phyloP scores from a whole-genome alignment of 306 rosid genomes.

The Vicia villosa region DNA sequence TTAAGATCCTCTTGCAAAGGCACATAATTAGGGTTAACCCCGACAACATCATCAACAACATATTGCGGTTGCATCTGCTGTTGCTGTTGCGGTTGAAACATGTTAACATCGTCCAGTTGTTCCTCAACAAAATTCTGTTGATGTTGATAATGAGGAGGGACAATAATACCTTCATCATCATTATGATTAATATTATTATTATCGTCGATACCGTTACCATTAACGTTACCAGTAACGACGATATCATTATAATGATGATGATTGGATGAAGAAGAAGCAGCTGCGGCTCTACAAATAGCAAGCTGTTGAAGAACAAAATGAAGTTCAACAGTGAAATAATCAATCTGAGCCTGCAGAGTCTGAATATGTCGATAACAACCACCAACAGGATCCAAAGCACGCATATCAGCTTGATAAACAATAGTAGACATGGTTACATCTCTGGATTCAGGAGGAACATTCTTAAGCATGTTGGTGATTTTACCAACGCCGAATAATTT shows the following conservation, averaged over 20 bases:
- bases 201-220: no score
- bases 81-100: background rate
- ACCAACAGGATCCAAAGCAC: conserved; percentile 71
- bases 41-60: background rate
- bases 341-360: conserved; percentile 46
- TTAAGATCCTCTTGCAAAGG: background rate
- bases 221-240: no score
- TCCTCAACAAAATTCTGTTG: background rate
- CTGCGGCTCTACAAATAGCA: conserved; percentile 40
- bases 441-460: conserved; percentile 29
- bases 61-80: background rate
- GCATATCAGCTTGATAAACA: conserved; percentile 62
- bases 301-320: conserved; percentile 60
- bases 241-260: background rate
- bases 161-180: background rate
- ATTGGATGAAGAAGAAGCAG: background rate
- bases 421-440: conserved; percentile 61
- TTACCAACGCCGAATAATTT: conserved; percentile 78
- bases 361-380: conserved; percentile 54
- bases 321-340: conserved; percentile 42
- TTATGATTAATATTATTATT: background rate
- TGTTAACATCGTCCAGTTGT: background rate
- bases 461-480: conserved; percentile 55
- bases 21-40: background rate
- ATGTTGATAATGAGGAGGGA: no score